A percentile compares a stretch with the other conserved stretches of the same genome.
Conservation (phyloP, 225 moss, liverwort and hornwort species). For the Climacium dendroides region DNA sequence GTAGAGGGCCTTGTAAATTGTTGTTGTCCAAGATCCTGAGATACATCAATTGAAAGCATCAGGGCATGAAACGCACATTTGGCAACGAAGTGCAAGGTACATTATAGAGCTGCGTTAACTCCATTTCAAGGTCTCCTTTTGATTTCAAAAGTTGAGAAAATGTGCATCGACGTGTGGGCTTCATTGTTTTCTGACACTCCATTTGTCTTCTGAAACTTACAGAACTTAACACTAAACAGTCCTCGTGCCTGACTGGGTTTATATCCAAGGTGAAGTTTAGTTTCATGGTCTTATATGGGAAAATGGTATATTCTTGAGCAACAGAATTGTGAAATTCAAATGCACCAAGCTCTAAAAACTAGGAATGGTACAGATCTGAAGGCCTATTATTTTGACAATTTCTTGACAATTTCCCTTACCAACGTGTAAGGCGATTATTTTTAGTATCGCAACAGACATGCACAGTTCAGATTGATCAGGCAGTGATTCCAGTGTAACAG, state of each 20-base stretch:
- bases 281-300: neutral
- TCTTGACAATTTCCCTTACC: neutral
- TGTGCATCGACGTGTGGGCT: neutral
- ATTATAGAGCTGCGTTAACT: too few species aligned
- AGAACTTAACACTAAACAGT: neutral
- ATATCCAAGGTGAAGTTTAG: neutral
- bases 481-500: too few species aligned
- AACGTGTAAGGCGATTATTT: too few species aligned
- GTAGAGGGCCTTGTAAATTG: neutral
- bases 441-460: too few species aligned
- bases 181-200: neutral
- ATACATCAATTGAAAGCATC: neutral
- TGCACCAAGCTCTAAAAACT: too few species aligned
- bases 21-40: neutral
- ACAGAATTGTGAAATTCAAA: neutral
- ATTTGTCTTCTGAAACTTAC: neutral
- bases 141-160: neutral
- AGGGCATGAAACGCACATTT: neutral
- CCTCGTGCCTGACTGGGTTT: too few species aligned
- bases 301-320: neutral
- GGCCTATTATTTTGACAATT: too few species aligned
- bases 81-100: neutral
- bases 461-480: too few species aligned
- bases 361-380: too few species aligned
- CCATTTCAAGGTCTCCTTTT: neutral